Evolutionary conservation across 2,329 filamentous ascomycete species (phyloP), one percentile per base, ranked within the genome.

Genomic region (Dothideomycetidae sp.): DNA sequence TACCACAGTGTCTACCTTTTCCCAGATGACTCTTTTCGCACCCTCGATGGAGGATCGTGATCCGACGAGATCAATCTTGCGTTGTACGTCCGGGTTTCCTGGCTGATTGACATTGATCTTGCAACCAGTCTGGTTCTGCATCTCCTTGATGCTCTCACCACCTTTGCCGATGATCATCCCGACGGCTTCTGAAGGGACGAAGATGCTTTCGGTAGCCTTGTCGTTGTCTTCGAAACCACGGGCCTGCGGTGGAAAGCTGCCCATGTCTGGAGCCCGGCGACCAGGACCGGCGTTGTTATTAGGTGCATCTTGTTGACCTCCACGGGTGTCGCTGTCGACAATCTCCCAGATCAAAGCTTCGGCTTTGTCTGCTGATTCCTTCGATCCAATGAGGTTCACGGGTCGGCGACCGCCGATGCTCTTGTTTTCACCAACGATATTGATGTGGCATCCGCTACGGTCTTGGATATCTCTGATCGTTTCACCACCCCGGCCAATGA

Each of bases 121-220:
- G 70, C 86, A 93, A 31, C 82, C 81, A 4, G 83, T 90, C 19
- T 66, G 71, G 52, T 76, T 79, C 58, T 93, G 85, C 78, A 93
- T 92, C 48, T 93, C 83, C 46, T 86, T 84, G 54, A 93, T 93
- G 0, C 85, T 92, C 62, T 93, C 85, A 46, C 85, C 85, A 40
- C 83, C 70, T 66, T 93, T 93, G 46, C 86, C 85, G 43, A 93
- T 93, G 46, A 93, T 93, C 85, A 93, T 93, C 43, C 85, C 85
- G 38, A 93, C 85, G 4, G 85, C 81, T 55, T 93, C 85, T 14
- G 84, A 88, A 10, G 85, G 85, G 7, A 93, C 84, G 48, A 75
- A 77, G 44, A 93, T 83, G 29, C 75, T 77, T 52, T 93, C 83
- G 51, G 78, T 85, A 50, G 81, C 70, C 63, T 86, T 88, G 48